These are phyloP conservation scores for Hamigera avellanea DNA, from an alignment of 495 filamentous ascomycete species.

Conservation along the genomic window DNA sequence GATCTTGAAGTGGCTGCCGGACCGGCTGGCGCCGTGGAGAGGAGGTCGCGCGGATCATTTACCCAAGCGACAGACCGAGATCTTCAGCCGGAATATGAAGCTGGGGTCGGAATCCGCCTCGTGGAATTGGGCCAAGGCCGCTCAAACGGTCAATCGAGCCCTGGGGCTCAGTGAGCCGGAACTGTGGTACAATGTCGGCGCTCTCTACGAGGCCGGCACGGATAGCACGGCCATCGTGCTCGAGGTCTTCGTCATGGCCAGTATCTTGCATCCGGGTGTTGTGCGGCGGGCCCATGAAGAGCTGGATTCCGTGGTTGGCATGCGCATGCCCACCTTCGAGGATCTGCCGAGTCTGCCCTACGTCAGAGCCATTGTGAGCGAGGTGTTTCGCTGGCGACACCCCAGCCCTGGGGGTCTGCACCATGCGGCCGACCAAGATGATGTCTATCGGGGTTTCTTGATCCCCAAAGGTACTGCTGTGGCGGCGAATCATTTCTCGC, in stretches of 20 bases:
- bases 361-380: constrained; percentile 47
- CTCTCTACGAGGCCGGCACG: constrained; percentile 23
- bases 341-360: constrained; percentile 33
- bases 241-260: constrained; percentile 17
- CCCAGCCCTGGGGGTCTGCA: constrained; percentile 41
- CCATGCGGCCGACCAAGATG: constrained; percentile 40
- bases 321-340: constrained; percentile 35
- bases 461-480: constrained; percentile 43
- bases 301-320: constrained; percentile 19
- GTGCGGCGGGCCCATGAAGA: constrained; percentile 13
- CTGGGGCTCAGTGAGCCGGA: constrained; percentile 10
- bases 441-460: constrained; percentile 43
- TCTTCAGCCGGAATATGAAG: constrained; percentile 8
- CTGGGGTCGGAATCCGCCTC: neutral
- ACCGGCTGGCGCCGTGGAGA: constrained; percentile 37
- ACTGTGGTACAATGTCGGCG: constrained; percentile 21
- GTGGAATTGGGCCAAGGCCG: constrained; percentile 3
- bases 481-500: constrained; percentile 25
- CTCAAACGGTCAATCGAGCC: neutral
- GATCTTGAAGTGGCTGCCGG: constrained; percentile 32
- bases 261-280: constrained; percentile 8
- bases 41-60: constrained; percentile 26
- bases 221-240: constrained; percentile 22
- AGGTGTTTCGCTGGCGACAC: constrained; percentile 50
- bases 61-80: constrained; percentile 10